A percentile compares a stretch with the other conserved stretches of the same genome.
These are phyloP conservation scores for Ganoderma leucocontextum DNA, from an alignment of 1,284 basidiomycete genomes.

Conservation along the genomic window DNA sequence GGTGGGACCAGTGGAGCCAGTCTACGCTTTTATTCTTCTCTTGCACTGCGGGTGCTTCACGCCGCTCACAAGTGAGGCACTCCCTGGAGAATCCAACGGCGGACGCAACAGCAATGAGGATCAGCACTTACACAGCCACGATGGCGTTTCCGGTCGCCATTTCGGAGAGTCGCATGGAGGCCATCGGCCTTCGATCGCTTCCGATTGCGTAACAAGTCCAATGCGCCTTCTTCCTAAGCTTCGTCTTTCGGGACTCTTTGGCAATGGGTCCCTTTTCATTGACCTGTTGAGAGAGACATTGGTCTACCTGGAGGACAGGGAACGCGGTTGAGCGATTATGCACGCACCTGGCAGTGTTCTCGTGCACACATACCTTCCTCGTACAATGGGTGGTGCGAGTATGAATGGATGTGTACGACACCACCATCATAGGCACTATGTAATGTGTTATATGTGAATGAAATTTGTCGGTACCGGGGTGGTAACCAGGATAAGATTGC, in stretches of 20 bases:
- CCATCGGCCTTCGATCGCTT: not conserved
- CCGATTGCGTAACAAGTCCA: not conserved
- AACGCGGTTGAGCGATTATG: not conserved
- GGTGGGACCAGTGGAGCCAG: not conserved
- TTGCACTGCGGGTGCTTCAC: not conserved
- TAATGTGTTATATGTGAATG: not conserved
- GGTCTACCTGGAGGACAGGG: not conserved
- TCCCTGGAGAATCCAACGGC: not conserved
- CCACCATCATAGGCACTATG: not conserved
- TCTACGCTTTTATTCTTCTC: not conserved
- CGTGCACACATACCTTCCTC: not conserved
- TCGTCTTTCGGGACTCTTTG: not conserved
- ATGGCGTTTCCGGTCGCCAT: not conserved
- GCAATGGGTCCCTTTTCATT: not conserved
- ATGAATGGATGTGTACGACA: not conserved
- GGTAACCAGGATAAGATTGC: not conserved
- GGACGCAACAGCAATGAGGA: too few relatives aligned
- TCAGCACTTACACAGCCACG: not conserved
- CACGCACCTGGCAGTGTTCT: not conserved
- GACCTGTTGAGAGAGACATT: not conserved
- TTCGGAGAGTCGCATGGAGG: not conserved
- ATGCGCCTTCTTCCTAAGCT: not conserved
- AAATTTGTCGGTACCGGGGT: not conserved
- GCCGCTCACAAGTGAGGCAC: not conserved
- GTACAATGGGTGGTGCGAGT: not conserved